A percentile compares a stretch with the other conserved stretches of the same genome.
Evolutionary conservation across 225 moss, liverwort and hornwort species (phyloP).

Genomic region (Pseudisothecium myosuroides): DNA sequence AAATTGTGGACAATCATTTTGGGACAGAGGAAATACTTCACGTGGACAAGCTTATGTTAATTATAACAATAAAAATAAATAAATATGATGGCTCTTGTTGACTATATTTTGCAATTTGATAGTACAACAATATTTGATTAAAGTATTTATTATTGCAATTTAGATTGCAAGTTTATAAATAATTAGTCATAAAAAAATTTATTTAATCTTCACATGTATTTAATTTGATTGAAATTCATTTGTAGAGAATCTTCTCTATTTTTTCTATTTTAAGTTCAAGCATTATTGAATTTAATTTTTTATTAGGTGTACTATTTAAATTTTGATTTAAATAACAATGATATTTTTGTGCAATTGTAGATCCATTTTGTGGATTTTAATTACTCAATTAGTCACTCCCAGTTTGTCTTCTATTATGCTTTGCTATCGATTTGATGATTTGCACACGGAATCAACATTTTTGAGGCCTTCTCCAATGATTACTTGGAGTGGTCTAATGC

Average conservation of each 20-base stretch:
- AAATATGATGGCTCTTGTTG: neutral
- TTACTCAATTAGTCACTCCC: slow-evolving; percentile 5
- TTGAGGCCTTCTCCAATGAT: slow-evolving; percentile 1
- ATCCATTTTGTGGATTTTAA: slow-evolving; percentile 2
- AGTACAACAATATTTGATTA: neutral
- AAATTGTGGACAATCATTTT: too few species aligned
- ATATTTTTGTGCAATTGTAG: neutral
- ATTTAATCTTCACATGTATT: neutral
- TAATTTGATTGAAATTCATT: neutral
- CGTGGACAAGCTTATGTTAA: neutral
- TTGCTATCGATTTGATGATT: neutral
- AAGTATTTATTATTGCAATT: neutral
- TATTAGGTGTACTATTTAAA: too few species aligned
- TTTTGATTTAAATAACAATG: neutral
- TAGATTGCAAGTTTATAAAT: neutral
- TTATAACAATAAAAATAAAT: neutral
- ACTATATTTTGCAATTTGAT: neutral
- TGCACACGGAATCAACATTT: neutral
- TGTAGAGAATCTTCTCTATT: neutral
- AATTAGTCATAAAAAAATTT: neutral
- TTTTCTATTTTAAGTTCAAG: neutral
- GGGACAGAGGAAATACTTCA: too few species aligned
- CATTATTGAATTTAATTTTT: neutral
- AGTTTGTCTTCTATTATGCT: slow-evolving; percentile 1
- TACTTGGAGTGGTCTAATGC: slow-evolving; percentile 4